Evolutionary conservation across 805 yeast species (phyloP), one percentile per base, ranked within the genome.

Genomic region (Candida nemodendra): DNA sequence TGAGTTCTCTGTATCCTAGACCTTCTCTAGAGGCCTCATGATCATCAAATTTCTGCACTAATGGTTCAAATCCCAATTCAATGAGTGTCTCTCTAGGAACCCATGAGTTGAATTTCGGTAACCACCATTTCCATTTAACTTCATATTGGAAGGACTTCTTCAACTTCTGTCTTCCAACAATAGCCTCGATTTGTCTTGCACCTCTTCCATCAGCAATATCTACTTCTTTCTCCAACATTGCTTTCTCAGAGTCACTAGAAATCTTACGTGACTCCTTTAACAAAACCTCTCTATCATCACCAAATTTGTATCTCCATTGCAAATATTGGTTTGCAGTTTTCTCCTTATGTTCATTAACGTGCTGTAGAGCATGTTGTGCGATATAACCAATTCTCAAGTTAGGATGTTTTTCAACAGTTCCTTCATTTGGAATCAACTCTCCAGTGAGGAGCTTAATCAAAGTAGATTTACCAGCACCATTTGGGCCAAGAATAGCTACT

Each of bases 21-120:
- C 99, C 99, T 68, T 95, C 96, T 71, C 98, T 89, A 32, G 96
- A 88, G 49, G 99, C 96, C 74, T 93, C 99, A 69, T 90, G 96
- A 75, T 93, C 97, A 71, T 91, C 99, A 53, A 93, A 95, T 64
- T 85, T 91, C 67, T 91, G 63, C 48, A 91, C 95, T 59, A 93
- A 69, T 72, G 88, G 89, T 45, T 78, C 83, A 59, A 89, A 89
- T 43, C 98, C 95, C 59, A 85, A 79, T 64, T 81, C 91, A 28
- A 87, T 56, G 47, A 91, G 72, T 24, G 71, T 68, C 44, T 91
- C 99, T 55, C 84, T 82, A 30, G 96, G 78, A 58, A 93, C 86
- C 95, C 95, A 87, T 21, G 96, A 78, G 69, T 91, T 91, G 71
- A 80, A 87, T 65, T 83, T 90, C 48, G 98, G 98, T 58, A 86